Conservation (phyloP, 148 eudicot genomes). For the Vaccinium macrocarpon region DNA sequence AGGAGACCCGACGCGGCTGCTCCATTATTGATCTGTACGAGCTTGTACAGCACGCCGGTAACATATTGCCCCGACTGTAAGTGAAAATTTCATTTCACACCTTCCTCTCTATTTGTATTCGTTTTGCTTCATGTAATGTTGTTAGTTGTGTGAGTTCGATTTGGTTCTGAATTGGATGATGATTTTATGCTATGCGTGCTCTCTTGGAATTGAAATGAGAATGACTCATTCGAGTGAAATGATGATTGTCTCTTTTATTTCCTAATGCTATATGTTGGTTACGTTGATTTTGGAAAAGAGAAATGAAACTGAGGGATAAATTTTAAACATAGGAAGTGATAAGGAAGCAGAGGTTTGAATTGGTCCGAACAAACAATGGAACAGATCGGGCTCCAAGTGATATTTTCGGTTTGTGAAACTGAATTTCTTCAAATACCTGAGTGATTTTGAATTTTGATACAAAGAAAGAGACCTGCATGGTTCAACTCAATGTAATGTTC, state of each 20-base stretch:
- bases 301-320: not conserved
- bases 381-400: not conserved
- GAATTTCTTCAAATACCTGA: not conserved
- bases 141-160: not conserved
- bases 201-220: not conserved
- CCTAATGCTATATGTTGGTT: not conserved
- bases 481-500: not conserved
- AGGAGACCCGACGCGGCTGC: conserved; percentile 85
- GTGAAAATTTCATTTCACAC: conserved; percentile 21
- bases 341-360: not conserved
- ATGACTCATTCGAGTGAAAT: not conserved
- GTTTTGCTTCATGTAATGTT: no score
- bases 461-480: not conserved
- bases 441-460: not conserved
- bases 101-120: not conserved
- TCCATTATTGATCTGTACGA: conserved; percentile 91
- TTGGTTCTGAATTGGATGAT: not conserved
- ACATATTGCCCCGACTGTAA: conserved; percentile 94
- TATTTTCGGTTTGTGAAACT: not conserved
- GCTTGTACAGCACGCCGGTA: conserved; percentile 97
- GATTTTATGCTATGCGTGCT: not conserved
- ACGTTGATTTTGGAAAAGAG: not conserved
- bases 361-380: not conserved
- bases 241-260: not conserved
- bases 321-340: not conserved